Evolutionary conservation across 805 yeast species (phyloP).

Genomic region (Ogataea philodendri): DNA sequence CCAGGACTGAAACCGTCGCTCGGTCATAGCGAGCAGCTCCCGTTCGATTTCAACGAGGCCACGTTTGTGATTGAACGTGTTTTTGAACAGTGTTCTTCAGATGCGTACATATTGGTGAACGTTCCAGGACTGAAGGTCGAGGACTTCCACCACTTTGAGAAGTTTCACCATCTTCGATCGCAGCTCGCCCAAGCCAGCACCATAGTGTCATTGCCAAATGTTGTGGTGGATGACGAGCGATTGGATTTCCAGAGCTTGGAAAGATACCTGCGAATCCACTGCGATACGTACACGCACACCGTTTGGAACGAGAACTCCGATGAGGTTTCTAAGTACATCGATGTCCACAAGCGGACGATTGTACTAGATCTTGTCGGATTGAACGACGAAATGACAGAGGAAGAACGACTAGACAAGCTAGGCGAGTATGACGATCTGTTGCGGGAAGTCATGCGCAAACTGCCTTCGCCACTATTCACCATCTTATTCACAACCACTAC

Average conservation of each 20-base stretch:
- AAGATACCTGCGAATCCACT: conserved; percentile 42
- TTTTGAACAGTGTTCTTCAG: conserved; percentile 45
- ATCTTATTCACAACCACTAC: conserved; percentile 54
- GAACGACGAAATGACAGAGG: conserved; percentile 42
- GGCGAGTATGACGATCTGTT: conserved; percentile 36
- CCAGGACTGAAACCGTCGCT: conserved; percentile 31
- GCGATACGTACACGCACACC: conserved; percentile 48
- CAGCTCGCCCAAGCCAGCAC: conserved; percentile 59
- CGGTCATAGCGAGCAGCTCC: conserved; percentile 32
- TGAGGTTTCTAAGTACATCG: conserved; percentile 55
- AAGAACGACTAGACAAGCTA: conserved; percentile 28
- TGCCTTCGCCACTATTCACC: conserved; percentile 73
- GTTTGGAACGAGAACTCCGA: conserved; percentile 41
- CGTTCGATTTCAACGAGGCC: conserved; percentile 30
- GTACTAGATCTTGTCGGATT: conserved; percentile 55
- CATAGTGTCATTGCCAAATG: conserved; percentile 55
- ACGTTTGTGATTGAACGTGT: conserved; percentile 19
- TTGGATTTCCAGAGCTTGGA: conserved; percentile 44
- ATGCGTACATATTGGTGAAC: conserved; percentile 55
- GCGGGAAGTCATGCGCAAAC: conserved; percentile 54
- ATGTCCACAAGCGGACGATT: conserved; percentile 61
- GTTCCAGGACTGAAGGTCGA: conserved; percentile 50
- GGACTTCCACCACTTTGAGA: conserved; percentile 43
- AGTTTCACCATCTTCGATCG: conserved; percentile 49
- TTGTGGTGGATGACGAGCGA: conserved; percentile 33